phyloP scores from a whole-genome alignment of 805 yeast species.

The Yueomyces sinensis region DNA sequence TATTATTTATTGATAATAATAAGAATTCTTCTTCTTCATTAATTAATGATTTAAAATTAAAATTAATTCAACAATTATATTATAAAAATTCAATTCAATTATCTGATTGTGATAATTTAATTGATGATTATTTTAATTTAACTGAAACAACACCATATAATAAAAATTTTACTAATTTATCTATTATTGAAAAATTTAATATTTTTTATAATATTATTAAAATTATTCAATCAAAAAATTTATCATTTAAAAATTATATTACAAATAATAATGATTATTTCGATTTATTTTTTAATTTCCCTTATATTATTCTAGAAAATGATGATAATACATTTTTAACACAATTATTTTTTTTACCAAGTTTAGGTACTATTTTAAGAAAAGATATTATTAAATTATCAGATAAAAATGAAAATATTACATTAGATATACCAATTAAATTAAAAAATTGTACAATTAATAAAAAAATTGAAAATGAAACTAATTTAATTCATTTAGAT shows the following conservation, averaged over 20 bases:
- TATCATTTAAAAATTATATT: constrained; percentile 19
- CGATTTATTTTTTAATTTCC: constrained; percentile 12
- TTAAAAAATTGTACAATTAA: constrained; percentile 18
- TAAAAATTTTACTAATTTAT: constrained; percentile 5
- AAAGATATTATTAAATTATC: constrained; percentile 3
- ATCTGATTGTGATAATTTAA: constrained; percentile 16
- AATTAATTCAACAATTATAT: constrained; percentile 13
- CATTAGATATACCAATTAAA: constrained; percentile 15
- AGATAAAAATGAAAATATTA: neutral
- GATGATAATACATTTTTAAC: neutral
- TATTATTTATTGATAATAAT: constrained; percentile 13
- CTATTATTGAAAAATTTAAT: constrained; percentile 15
- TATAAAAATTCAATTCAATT: constrained; percentile 14
- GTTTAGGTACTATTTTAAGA: constrained; percentile 14
- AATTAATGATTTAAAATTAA: constrained; percentile 9
- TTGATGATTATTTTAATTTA: constrained; percentile 9
- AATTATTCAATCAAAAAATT: constrained; percentile 18
- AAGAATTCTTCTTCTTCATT: constrained; percentile 1
- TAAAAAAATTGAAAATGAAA: constrained; percentile 4
- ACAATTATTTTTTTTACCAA: constrained; percentile 12
- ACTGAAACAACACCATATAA: neutral
- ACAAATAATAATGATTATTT: constrained; percentile 7
- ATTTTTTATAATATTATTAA: constrained; percentile 16
- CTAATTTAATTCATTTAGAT: constrained; percentile 18
- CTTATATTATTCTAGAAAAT: constrained; percentile 1